Conservation (phyloP, 2,329 filamentous ascomycete species). For the Fusarium ambrosium region DNA sequence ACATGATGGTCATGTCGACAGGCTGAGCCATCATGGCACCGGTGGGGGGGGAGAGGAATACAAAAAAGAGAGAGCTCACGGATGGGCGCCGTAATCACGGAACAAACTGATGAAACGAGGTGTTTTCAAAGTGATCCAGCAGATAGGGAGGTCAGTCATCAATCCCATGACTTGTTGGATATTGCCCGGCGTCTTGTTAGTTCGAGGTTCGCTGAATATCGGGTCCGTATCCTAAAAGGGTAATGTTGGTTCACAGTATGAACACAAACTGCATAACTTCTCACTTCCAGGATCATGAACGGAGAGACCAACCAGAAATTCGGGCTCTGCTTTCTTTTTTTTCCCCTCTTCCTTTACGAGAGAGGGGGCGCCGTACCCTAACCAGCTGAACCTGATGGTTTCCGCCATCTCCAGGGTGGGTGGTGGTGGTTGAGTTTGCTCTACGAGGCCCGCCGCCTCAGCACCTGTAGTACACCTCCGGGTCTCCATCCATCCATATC, state of each 20-base stretch:
- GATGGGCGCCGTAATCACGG: not conserved
- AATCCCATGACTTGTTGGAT: not conserved
- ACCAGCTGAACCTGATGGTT: conserved; percentile 19
- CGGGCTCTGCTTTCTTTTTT: conserved; percentile 1
- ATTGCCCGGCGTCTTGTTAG: not conserved
- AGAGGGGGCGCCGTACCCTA: not conserved
- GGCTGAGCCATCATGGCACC: conserved; percentile 34
- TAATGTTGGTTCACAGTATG: not conserved
- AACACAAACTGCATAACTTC: not conserved
- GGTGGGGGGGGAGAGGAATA: not conserved
- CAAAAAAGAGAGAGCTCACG: not conserved
- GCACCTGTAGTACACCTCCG: not conserved
- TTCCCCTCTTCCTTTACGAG: not conserved
- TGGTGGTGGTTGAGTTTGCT: conserved; percentile 21
- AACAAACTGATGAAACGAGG: not conserved
- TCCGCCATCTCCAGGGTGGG: conserved; percentile 4
- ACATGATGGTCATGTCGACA: conserved; percentile 43
- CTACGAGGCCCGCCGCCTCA: not conserved
- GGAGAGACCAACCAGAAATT: not conserved
- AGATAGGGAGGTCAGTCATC: not conserved
- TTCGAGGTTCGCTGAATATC: not conserved
- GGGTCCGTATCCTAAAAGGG: not conserved
- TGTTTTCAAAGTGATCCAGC: not conserved
- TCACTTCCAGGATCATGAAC: not conserved
- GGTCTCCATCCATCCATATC: not conserved